phyloP scores from a whole-genome alignment of 345 rosid species.

The Ceriops decandra region DNA sequence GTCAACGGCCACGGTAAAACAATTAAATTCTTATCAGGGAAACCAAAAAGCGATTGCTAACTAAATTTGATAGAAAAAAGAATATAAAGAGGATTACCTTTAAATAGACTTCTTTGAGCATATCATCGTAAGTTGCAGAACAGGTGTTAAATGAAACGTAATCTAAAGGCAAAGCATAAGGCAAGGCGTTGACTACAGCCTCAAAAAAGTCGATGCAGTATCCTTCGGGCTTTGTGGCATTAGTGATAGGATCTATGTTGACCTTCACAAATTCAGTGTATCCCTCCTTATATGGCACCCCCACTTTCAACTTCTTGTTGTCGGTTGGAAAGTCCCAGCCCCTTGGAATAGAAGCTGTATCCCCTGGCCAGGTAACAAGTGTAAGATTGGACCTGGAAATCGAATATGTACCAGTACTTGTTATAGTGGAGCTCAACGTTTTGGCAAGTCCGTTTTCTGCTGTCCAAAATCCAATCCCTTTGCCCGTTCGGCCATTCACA shows the following conservation, averaged over 20 bases:
- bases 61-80: neutral
- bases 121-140: slow-evolving; percentile 34
- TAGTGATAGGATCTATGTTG: slow-evolving; percentile 24
- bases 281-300: slow-evolving; percentile 34
- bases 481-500: slow-evolving; percentile 24
- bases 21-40: no score
- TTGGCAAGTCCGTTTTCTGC: slow-evolving; percentile 6
- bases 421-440: neutral
- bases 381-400: slow-evolving; percentile 7
- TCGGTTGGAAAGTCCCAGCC: slow-evolving; percentile 36
- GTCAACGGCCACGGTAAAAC: neutral
- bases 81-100: slow-evolving; percentile 27
- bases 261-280: slow-evolving; percentile 28
- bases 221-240: slow-evolving; percentile 36
- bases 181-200: slow-evolving; percentile 63
- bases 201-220: slow-evolving; percentile 78
- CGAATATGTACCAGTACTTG: neutral
- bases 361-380: slow-evolving; percentile 45
- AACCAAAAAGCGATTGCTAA: no score
- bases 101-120: slow-evolving; percentile 41
- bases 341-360: slow-evolving; percentile 28
- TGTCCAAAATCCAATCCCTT: slow-evolving; percentile 39
- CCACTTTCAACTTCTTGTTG: slow-evolving; percentile 38
- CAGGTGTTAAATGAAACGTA: slow-evolving; percentile 38
- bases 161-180: slow-evolving; percentile 71